Percentiles rank a stretch among this genome's conserved stretches.
These are phyloP conservation scores for Globisporangium barbulae DNA, from an alignment of 352 stramenopile genomes.

Conservation along the genomic window DNA sequence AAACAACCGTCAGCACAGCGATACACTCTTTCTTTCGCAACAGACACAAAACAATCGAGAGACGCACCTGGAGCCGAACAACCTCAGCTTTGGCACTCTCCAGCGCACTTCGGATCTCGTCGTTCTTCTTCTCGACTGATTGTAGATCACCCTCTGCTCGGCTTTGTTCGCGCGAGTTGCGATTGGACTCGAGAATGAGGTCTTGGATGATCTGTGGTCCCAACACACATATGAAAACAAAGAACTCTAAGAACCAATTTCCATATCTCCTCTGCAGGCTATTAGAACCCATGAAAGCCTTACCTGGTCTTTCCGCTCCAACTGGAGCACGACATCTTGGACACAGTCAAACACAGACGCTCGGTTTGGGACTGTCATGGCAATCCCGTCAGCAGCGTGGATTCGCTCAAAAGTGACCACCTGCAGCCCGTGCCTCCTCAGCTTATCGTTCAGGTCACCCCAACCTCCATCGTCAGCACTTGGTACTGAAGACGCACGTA, in stretches of 20 bases:
- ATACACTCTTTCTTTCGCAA: neutral
- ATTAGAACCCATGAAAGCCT: neutral
- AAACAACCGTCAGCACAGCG: neutral
- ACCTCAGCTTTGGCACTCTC: conserved; percentile 54
- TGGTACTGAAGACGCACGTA: neutral
- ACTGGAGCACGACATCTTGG: conserved; percentile 56
- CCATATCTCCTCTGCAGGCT: neutral
- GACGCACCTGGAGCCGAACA: conserved; percentile 46
- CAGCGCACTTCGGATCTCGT: conserved; percentile 36
- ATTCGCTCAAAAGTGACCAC: conserved; percentile 35
- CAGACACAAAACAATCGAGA: neutral
- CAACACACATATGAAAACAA: neutral
- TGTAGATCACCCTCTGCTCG: conserved; percentile 41
- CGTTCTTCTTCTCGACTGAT: conserved; percentile 48
- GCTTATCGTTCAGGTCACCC: conserved; percentile 42
- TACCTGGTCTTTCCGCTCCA: conserved; percentile 72
- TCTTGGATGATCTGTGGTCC: conserved; percentile 65
- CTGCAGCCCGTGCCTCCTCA: conserved; percentile 57
- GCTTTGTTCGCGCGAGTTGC: conserved; percentile 47
- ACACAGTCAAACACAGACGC: conserved; percentile 56
- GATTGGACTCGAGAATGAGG: conserved; percentile 64
- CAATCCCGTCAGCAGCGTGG: conserved; percentile 5
- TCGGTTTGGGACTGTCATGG: conserved; percentile 32
- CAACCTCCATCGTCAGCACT: conserved; percentile 3
- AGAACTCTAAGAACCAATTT: neutral